Percentiles rank a stretch among this genome's conserved stretches.
phyloP scores from a whole-genome alignment of 2,329 filamentous ascomycete species.

The Fusarium liriodendri region DNA sequence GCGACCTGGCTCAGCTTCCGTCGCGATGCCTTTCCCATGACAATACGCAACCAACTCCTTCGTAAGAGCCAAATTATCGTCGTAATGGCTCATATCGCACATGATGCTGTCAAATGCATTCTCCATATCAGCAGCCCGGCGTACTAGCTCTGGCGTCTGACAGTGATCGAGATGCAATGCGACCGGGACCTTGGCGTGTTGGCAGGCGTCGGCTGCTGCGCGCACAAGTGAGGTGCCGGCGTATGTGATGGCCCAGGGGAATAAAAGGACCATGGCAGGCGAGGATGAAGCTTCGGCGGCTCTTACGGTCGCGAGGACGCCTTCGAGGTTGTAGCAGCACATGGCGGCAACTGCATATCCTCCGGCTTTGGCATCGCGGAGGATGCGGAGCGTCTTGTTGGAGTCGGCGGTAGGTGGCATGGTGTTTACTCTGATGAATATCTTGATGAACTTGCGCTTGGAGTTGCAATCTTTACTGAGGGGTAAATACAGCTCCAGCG shows the following conservation, averaged over 20 bases:
- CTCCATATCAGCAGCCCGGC: conserved; percentile 57
- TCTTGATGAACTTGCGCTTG: not conserved
- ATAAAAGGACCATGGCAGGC: conserved; percentile 76
- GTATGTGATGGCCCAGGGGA: conserved; percentile 77
- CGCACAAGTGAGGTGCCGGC: conserved; percentile 65
- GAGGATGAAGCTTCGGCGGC: conserved; percentile 75
- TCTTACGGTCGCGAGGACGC: conserved; percentile 73
- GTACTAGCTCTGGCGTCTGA: conserved; percentile 70
- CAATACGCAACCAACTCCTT: conserved; percentile 71
- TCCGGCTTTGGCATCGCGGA: conserved; percentile 26
- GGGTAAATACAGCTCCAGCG: not conserved
- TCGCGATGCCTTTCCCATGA: conserved; percentile 71
- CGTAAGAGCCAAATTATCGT: conserved; percentile 75
- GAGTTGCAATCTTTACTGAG: not conserved
- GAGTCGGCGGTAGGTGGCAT: not conserved
- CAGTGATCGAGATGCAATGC: conserved; percentile 75
- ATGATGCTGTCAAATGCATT: conserved; percentile 76
- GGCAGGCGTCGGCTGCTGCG: conserved; percentile 65
- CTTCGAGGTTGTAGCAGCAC: conserved; percentile 76
- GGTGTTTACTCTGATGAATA: not conserved
- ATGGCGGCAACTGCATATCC: conserved; percentile 64
- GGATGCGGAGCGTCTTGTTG: not conserved
- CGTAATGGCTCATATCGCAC: conserved; percentile 81
- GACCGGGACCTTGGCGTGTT: conserved; percentile 67
- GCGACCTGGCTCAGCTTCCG: conserved; percentile 67